These are phyloP conservation scores for Podosphaera aphanis DNA, from an alignment of 2,329 filamentous ascomycete species.

Conservation along the genomic window DNA sequence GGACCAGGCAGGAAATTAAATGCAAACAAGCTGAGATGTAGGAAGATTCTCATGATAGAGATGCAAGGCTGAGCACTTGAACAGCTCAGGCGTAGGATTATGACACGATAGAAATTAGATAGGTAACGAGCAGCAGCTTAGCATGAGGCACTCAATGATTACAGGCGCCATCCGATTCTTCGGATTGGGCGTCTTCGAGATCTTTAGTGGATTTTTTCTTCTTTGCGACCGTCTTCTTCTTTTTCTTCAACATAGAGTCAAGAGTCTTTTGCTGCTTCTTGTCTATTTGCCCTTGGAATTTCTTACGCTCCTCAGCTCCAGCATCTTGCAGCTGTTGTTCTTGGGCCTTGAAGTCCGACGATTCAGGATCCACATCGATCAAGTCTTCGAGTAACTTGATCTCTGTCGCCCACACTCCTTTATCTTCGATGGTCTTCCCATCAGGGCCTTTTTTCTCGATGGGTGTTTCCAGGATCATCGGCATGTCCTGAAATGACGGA, in stretches of 20 bases:
- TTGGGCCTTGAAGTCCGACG: conserved; percentile 44
- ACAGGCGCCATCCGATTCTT: conserved; percentile 12
- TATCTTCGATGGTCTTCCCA: conserved; percentile 52
- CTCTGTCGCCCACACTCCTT: conserved; percentile 68
- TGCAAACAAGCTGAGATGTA: no score
- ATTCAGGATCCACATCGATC: conserved; percentile 58
- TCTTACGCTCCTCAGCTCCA: conserved; percentile 48
- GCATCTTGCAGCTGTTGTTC: conserved; percentile 41
- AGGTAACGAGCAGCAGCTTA: no score
- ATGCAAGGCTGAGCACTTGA: no score
- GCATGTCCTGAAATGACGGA: conserved; percentile 47
- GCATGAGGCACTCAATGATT: conserved; percentile 6
- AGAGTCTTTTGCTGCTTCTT: conserved; percentile 32
- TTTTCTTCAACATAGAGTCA: conserved; percentile 18
- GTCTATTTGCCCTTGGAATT: conserved; percentile 57
- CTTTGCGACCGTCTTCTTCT: conserved; percentile 16
- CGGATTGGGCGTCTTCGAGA: conserved; percentile 11
- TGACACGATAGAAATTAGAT: no score
- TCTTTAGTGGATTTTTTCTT: conserved; percentile 18
- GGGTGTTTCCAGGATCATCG: conserved; percentile 92
- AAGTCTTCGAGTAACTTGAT: conserved; percentile 84
- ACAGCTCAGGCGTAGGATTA: no score
- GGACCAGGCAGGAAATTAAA: no score
- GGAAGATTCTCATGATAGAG: no score
- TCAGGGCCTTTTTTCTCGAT: conserved; percentile 47